Evolutionary conservation across 257 asterid genomes (phyloP).

Genomic region (Prunella vulgaris): DNA sequence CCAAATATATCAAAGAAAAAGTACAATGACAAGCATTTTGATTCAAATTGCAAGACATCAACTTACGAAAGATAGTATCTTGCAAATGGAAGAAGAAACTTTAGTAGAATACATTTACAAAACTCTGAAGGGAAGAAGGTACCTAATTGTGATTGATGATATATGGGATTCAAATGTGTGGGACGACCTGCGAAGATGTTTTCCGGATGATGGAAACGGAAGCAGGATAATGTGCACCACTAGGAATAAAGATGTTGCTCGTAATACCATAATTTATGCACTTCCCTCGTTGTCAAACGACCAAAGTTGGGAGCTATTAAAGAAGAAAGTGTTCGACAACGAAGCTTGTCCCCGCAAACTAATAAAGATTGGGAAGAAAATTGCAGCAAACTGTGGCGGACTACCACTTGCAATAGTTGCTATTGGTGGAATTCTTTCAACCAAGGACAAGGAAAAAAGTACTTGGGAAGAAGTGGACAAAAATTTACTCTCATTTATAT

Average conservation of each 20-base stretch:
- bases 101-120: background rate
- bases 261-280: background rate
- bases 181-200: background rate
- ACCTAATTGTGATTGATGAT: constrained; percentile 2
- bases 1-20: background rate
- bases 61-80: background rate
- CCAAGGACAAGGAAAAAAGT: background rate
- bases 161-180: background rate
- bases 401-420: constrained; percentile 36
- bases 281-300: background rate
- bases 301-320: constrained; percentile 6
- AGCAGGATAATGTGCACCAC: constrained; percentile 1
- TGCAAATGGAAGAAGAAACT: background rate
- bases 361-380: constrained; percentile 12
- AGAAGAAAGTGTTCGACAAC: background rate
- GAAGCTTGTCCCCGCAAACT: constrained; percentile 23
- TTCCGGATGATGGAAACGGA: background rate
- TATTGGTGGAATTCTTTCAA: constrained; percentile 32
- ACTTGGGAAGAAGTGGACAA: constrained; percentile 23
- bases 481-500: constrained; percentile 3
- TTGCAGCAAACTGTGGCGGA: constrained; percentile 26
- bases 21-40: background rate
- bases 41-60: background rate
- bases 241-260: background rate
- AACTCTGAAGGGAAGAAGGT: background rate